Base-by-base conservation (phyloP, 176 grass and related monocot genomes). In the Carex kokanica region DNA sequence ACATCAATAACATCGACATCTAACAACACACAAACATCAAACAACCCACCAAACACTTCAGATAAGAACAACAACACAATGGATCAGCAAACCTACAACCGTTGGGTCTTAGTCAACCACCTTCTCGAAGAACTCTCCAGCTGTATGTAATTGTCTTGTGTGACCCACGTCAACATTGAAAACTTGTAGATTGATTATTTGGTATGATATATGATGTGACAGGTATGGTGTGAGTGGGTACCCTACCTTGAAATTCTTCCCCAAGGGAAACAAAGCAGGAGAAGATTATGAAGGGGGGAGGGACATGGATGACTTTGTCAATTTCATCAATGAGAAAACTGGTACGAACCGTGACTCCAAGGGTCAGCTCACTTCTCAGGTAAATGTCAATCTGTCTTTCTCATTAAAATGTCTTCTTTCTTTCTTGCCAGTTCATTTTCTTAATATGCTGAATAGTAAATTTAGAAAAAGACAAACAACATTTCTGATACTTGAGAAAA, bases 211-310 rank as follows among this genome's bases (percentile, higher is more conserved):
- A 12, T 24, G 17, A 74, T 10, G 77, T 86, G 65, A 74, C 89
- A 99, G 96, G 78, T 99, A 91, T 47, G 96, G 89, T 85, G 96
- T 95, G 79, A 90, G 86, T 92, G 91, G 96, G 51, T 99, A 90
- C 82, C 96, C 96, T 6, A 99, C 96, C 43, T 84, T 95, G 83
- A 95, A 99, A 80, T 99, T 93, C 81, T 99, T 99, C 86, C 93
- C 96, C 0, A 99, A 95, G 83, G 85, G 88, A 45, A 99, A 88
- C 89, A 98, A 99, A 89, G 92, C 84, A 84, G 96, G 96, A 88
- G 96, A 95, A 88, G 93, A 95, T 83, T 99, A 95, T 81, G 93
- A 99, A 52, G 93, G 85, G 12, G 96, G 89, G 0, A 86, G 89
- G 49, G 96, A 99, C 6, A 90, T 95, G 83, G 93, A 99, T 85